These are phyloP conservation scores for Golubevia sp. DNA, from an alignment of 1,284 basidiomycete genomes.

Conservation along the genomic window DNA sequence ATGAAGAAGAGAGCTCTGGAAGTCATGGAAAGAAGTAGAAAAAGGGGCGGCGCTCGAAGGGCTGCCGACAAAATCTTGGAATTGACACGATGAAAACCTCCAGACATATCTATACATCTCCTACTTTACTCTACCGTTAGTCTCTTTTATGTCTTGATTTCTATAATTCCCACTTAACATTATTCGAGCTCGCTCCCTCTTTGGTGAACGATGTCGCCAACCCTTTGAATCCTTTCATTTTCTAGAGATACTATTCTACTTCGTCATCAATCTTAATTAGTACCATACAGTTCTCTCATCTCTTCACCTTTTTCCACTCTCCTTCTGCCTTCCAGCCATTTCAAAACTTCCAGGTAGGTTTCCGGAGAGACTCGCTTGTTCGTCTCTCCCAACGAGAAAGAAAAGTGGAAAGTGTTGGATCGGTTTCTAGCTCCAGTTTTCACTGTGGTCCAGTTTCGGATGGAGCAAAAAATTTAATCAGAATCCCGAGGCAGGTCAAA, in stretches of 20 bases:
- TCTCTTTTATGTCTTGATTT: too few relatives aligned
- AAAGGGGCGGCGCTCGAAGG: background rate
- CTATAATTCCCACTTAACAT: too few relatives aligned
- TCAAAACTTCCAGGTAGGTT: constrained; percentile 46
- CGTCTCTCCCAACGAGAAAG: constrained; percentile 35
- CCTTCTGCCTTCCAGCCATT: constrained; percentile 47
- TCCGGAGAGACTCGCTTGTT: constrained; percentile 22
- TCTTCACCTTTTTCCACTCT: constrained; percentile 36
- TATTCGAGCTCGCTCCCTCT: too few relatives aligned
- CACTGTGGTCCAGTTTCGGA: too few relatives aligned
- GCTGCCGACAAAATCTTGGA: background rate
- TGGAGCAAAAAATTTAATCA: too few relatives aligned
- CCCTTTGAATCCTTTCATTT: too few relatives aligned
- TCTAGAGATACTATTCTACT: too few relatives aligned
- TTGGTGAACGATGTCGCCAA: too few relatives aligned
- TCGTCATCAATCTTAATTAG: background rate
- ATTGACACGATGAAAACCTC: too few relatives aligned
- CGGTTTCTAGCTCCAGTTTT: background rate
- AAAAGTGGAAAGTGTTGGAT: constrained; percentile 32
- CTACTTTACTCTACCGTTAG: too few relatives aligned
- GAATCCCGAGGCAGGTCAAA: too few relatives aligned
- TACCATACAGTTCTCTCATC: constrained; percentile 31
- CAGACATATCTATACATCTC: too few relatives aligned
- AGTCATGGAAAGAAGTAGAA: background rate
- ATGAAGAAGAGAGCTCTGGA: background rate